Evolutionary conservation across 2,329 filamentous ascomycete species (phyloP).

Genomic region (Phaeophleospora eucalypticola): DNA sequence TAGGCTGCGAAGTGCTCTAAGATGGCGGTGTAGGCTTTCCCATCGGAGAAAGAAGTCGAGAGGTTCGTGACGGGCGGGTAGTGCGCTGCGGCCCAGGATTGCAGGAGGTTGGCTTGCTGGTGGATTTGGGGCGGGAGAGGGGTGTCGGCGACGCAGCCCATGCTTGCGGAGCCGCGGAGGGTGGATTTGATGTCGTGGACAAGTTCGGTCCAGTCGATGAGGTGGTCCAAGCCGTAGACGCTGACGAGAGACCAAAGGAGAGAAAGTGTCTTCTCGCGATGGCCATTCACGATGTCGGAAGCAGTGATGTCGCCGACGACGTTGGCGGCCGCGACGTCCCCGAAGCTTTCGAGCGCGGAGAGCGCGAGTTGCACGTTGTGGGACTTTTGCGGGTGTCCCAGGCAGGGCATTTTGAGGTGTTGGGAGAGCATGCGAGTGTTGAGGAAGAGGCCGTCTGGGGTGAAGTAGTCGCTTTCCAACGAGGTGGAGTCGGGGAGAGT

Average conservation of each 20-base stretch:
- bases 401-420: constrained; percentile 56
- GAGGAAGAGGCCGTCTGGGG: constrained; percentile 30
- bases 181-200: constrained; percentile 42
- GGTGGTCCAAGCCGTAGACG: constrained; percentile 50
- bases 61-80: constrained; percentile 44
- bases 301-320: constrained; percentile 46
- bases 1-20: constrained; percentile 54
- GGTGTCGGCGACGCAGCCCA: not conserved
- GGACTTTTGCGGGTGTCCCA: constrained; percentile 52
- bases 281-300: constrained; percentile 60
- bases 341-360: constrained; percentile 45
- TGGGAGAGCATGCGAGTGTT: constrained; percentile 46
- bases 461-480: constrained; percentile 34
- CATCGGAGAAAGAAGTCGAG: constrained; percentile 56
- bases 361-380: constrained; percentile 59
- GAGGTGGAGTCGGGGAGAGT: constrained; percentile 44
- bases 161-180: not conserved
- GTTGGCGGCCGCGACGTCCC: constrained; percentile 37
- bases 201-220: constrained; percentile 55
- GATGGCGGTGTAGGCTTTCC: constrained; percentile 51
- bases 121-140: not conserved
- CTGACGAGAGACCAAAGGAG: constrained; percentile 59
- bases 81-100: constrained; percentile 53
- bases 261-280: constrained; percentile 60
- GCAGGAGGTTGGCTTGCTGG: constrained; percentile 40